A percentile compares a stretch with the other conserved stretches of the same genome.
phyloP scores from a whole-genome alignment of 1,284 basidiomycete genomes.

The Malassezia pachydermatis region DNA sequence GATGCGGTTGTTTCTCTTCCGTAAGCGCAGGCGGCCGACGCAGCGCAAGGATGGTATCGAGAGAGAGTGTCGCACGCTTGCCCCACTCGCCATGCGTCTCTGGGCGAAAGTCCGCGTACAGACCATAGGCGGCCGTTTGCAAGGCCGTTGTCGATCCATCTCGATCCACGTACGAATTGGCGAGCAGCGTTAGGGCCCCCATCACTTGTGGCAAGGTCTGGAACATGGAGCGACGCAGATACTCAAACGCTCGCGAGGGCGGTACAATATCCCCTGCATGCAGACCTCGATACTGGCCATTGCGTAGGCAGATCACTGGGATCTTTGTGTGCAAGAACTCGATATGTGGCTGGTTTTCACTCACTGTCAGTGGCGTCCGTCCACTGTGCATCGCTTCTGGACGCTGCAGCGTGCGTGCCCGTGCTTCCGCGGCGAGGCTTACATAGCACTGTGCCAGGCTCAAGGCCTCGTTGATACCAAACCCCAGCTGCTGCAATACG shows the following conservation, averaged over 20 bases:
- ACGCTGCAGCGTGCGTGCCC: conserved; percentile 60
- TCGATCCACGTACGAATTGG: conserved; percentile 34
- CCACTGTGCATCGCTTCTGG: conserved; percentile 46
- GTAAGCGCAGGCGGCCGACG: background rate
- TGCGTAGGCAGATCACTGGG: conserved; percentile 65
- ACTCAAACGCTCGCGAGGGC: conserved; percentile 53
- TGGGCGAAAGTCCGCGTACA: conserved; percentile 42
- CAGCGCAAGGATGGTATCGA: conserved; percentile 33
- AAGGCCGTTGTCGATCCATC: conserved; percentile 20
- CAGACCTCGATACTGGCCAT: conserved; percentile 69
- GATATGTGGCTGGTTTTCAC: conserved; percentile 77
- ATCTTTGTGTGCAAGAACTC: conserved; percentile 82
- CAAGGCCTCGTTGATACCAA: conserved; percentile 73
- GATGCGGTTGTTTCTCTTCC: too few species aligned
- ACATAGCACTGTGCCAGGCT: conserved; percentile 85
- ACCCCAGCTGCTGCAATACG: conserved; percentile 73
- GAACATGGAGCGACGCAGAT: conserved; percentile 34
- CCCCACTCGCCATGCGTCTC: conserved; percentile 45
- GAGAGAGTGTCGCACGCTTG: conserved; percentile 33
- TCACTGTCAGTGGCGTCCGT: too few species aligned
- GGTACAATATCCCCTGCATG: conserved; percentile 61
- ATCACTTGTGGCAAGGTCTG: conserved; percentile 40
- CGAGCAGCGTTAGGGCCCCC: conserved; percentile 38
- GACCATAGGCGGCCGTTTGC: conserved; percentile 29
- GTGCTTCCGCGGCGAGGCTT: conserved; percentile 74